phyloP scores from a whole-genome alignment of 2,329 filamentous ascomycete genomes.

The Iodosphaeria phyllophila region DNA sequence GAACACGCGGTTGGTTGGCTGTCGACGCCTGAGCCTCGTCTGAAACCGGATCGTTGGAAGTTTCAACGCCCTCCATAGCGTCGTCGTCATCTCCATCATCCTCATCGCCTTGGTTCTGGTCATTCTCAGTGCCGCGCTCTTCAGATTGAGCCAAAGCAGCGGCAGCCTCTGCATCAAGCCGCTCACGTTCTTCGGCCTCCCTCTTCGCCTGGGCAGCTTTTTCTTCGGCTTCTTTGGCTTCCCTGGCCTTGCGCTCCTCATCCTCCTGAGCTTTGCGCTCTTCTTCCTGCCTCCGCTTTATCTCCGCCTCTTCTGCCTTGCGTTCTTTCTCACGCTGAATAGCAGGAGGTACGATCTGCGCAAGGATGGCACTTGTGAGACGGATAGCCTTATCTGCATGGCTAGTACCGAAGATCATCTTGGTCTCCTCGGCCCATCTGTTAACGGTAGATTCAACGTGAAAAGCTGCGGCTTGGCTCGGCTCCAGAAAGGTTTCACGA shows the following conservation, averaged over 20 bases:
- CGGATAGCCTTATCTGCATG: conserved; percentile 51
- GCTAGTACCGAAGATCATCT: conserved; percentile 62
- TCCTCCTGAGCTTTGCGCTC: conserved; percentile 31
- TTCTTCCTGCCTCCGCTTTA: conserved; percentile 34
- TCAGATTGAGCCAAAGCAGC: no score
- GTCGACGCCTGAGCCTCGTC: conserved; percentile 11
- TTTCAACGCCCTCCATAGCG: conserved; percentile 15
- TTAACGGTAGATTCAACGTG: conserved; percentile 48
- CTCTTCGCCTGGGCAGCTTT: conserved; percentile 46
- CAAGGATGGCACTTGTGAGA: conserved; percentile 50
- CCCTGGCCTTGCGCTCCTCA: conserved; percentile 42
- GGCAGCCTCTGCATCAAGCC: conserved; percentile 40
- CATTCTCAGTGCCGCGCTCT: conserved; percentile 27
- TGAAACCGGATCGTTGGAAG: conserved; percentile 19
- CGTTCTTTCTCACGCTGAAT: conserved; percentile 62
- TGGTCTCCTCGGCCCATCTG: conserved; percentile 80
- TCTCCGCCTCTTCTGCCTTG: conserved; percentile 38
- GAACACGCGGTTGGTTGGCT: conserved; percentile 41
- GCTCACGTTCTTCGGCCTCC: conserved; percentile 51
- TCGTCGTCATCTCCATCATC: conserved; percentile 10
- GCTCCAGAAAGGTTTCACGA: conserved; percentile 35
- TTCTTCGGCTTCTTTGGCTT: conserved; percentile 56
- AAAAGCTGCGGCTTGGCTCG: conserved; percentile 62
- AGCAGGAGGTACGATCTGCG: conserved; percentile 62
- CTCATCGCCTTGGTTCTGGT: conserved; percentile 25